Evolutionary conservation across 495 filamentous ascomycete genomes (phyloP).

Genomic region (Lasiosphaeriaceae sp.): DNA sequence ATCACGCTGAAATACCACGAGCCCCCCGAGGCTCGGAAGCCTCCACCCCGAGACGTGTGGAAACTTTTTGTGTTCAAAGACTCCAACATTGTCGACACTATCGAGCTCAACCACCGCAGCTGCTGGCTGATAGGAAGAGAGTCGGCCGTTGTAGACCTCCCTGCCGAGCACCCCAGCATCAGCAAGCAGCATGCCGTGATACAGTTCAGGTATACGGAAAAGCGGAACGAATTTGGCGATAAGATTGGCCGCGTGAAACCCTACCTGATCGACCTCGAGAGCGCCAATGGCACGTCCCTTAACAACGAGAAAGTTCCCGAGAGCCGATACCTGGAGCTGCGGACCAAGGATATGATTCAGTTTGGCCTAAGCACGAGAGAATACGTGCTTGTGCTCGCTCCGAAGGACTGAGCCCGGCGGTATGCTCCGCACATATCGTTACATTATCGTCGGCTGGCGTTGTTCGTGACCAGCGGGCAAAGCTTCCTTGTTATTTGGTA

Average conservation of each 20-base stretch:
- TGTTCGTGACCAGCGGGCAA: too few species aligned
- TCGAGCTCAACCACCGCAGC: constrained; percentile 68
- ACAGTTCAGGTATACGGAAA: constrained; percentile 83
- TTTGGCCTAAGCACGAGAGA: constrained; percentile 87
- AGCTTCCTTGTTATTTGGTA: too few species aligned
- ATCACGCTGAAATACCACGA: constrained; percentile 94
- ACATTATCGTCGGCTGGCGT: background rate
- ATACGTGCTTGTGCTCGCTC: constrained; percentile 75
- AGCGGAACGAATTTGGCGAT: constrained; percentile 81
- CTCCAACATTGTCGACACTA: constrained; percentile 69
- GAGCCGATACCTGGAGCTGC: constrained; percentile 79
- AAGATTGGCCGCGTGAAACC: constrained; percentile 76
- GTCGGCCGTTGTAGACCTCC: constrained; percentile 70
- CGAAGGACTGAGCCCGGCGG: constrained; percentile 25
- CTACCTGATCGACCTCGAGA: constrained; percentile 91
- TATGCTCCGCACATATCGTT: background rate
- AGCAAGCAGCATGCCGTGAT: constrained; percentile 94
- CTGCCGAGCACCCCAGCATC: constrained; percentile 84
- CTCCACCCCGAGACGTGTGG: constrained; percentile 73
- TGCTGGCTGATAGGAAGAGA: constrained; percentile 93
- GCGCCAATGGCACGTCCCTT: constrained; percentile 83
- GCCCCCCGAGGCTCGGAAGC: constrained; percentile 86
- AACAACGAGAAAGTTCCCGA: constrained; percentile 70
- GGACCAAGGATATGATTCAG: constrained; percentile 80
- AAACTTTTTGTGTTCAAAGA: constrained; percentile 93